Evolutionary conservation across 352 stramenopile species (phyloP).

Genomic region (Globisporangium alternatum): DNA sequence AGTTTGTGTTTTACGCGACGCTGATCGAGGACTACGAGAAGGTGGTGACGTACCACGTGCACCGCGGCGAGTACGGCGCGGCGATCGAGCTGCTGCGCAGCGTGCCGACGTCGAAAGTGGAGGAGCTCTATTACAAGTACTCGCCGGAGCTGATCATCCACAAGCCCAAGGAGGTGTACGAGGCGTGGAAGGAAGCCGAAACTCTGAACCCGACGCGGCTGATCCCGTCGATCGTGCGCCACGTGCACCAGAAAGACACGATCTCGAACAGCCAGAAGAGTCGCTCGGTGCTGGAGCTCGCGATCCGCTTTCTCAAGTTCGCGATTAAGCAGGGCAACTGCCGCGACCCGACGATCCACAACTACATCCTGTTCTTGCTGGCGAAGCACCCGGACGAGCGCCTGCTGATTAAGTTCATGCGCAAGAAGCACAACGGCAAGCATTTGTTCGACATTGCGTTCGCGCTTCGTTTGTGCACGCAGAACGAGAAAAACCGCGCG

Average conservation of each 20-base stretch:
- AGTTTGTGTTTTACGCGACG: constrained; percentile 91
- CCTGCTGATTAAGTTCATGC: constrained; percentile 89
- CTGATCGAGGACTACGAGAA: constrained; percentile 94
- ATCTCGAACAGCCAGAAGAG: constrained; percentile 47
- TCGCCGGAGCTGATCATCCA: constrained; percentile 91
- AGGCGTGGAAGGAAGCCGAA: constrained; percentile 89
- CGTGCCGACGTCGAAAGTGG: constrained; percentile 88
- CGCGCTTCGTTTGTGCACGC: constrained; percentile 88
- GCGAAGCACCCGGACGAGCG: constrained; percentile 88
- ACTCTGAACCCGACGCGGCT: constrained; percentile 89
- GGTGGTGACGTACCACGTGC: constrained; percentile 91
- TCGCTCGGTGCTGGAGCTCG: constrained; percentile 82
- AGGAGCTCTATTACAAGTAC: constrained; percentile 95
- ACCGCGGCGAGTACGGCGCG: constrained; percentile 85
- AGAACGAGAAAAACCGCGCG: constrained; percentile 90
- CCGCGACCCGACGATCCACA: constrained; percentile 90
- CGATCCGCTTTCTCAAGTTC: constrained; percentile 92
- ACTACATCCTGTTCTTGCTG: constrained; percentile 90
- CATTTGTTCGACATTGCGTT: constrained; percentile 92
- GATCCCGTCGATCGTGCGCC: constrained; percentile 91
- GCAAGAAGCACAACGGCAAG: constrained; percentile 83
- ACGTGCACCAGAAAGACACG: constrained; percentile 77
- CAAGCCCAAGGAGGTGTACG: constrained; percentile 89
- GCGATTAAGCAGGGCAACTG: constrained; percentile 88
- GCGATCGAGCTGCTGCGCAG: constrained; percentile 88